A percentile compares a stretch with the other conserved stretches of the same genome.
phyloP scores from a whole-genome alignment of 2,329 filamentous ascomycete genomes.

The Hirsutella minnesotensis region DNA sequence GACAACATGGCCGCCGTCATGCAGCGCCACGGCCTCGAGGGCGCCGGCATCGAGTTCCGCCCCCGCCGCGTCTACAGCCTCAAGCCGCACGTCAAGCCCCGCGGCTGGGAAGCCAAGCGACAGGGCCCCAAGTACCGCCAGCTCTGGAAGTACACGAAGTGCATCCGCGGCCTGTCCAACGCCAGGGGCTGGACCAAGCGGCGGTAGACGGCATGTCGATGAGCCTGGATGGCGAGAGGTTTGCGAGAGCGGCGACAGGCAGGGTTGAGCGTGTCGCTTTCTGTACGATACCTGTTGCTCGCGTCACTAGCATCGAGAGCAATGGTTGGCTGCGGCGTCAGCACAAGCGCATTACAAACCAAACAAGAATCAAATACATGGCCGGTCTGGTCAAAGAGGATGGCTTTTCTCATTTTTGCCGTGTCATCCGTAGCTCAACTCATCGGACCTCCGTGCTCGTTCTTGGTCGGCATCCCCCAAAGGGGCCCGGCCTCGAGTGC shows the following conservation, averaged over 20 bases:
- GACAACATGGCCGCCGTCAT: constrained; percentile 80
- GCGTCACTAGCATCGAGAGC: background rate
- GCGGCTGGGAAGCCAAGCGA: constrained; percentile 56
- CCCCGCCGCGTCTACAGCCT: constrained; percentile 61
- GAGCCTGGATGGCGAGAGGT: too few species aligned
- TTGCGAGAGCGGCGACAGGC: too few species aligned
- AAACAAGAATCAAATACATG: too few species aligned
- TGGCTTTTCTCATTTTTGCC: too few species aligned
- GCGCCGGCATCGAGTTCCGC: constrained; percentile 75
- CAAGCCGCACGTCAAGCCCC: constrained; percentile 47
- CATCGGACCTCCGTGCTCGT: too few species aligned
- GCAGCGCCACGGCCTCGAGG: constrained; percentile 61
- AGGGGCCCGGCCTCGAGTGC: too few species aligned
- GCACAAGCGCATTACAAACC: too few species aligned
- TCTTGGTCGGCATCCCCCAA: too few species aligned
- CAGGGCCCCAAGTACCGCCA: constrained; percentile 53
- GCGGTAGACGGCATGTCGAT: constrained; percentile 12
- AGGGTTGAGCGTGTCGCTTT: too few species aligned
- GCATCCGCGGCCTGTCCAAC: constrained; percentile 36
- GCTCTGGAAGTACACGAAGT: constrained; percentile 54
- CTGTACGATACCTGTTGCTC: background rate
- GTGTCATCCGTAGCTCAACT: too few species aligned
- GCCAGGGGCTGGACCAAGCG: constrained; percentile 29
- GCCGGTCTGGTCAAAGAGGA: too few species aligned
- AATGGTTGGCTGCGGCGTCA: background rate